Base-by-base conservation (phyloP, 768 basidiomycete genomes). In the Hypsizygus marmoreus region DNA sequence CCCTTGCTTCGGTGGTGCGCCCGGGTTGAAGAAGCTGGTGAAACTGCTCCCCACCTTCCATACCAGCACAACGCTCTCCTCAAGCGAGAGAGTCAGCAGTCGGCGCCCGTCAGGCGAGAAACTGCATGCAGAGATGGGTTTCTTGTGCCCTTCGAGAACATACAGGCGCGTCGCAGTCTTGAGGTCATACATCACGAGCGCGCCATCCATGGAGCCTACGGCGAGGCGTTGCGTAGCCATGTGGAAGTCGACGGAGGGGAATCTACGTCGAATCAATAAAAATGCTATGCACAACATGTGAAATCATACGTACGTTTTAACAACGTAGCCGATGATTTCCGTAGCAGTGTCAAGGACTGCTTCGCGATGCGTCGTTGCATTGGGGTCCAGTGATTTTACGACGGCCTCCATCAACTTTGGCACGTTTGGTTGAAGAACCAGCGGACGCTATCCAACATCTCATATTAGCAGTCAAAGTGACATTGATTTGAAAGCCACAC, bases 21-120 rank as follows among this genome's bases (percentile, higher is more conserved):
- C 95, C 1, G 91, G 84, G 61, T 84, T 85, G 61, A 98, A 94
- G 63, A 98, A 84, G 52, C 92, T 94, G 17, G 84, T 75, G 52
- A 99, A 80, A 58, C 91, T 91, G 7, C 83, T 76, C 0, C 97
- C 95, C 4, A 97, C 94, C 60, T 97, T 97, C 97, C 97, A 99
- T 11, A 95, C 91, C 10, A 92, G 76, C 4, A 93, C 86, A 4
- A 79, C 73, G 20, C 82, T 82, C 60, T 97, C 94, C 50, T 88
- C 89, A 19, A 98, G 72, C 0, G 89, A 95, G 7, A 91, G 72
- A 0, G 93, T 94, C 29, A 95, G 85, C 13, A 98, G 72, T 14
- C 97, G 75, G 14, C 94, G 73, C 0, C 97, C 97, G 57, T 99
- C 97, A 0, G 94, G 88, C 6, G 93, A 95, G 64, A 97, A 98